phyloP scores from a whole-genome alignment of 805 yeast genomes.

The Starmerella sp. region DNA sequence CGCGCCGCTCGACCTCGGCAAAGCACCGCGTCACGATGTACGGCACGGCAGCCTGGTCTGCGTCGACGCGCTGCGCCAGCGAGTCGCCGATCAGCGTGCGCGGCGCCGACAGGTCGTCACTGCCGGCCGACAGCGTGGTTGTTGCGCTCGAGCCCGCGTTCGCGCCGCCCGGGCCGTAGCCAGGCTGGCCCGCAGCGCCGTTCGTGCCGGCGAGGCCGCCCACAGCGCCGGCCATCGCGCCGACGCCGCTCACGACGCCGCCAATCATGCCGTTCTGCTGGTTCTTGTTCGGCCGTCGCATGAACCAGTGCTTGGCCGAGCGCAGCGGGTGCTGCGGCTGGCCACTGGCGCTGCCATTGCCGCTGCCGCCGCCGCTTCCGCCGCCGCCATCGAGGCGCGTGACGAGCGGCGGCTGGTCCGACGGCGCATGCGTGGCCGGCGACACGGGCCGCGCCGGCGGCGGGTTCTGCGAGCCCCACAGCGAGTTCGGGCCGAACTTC shows the following conservation, averaged over 20 bases:
- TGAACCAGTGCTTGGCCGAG: slow-evolving; percentile 17
- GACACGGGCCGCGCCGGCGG: not conserved
- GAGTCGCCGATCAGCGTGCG: slow-evolving; percentile 32
- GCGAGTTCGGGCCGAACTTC: slow-evolving; percentile 23
- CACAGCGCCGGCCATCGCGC: slow-evolving; percentile 3
- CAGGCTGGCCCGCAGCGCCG: not conserved
- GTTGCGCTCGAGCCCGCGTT: not conserved
- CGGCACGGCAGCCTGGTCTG: slow-evolving; percentile 55
- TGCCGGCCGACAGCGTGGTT: not conserved
- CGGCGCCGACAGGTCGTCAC: not conserved
- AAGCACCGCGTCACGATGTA: slow-evolving; percentile 60
- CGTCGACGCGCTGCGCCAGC: slow-evolving; percentile 49
- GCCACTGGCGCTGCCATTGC: not conserved
- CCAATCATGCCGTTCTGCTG: not conserved
- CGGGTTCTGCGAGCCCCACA: slow-evolving; percentile 18
- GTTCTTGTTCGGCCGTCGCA: slow-evolving; percentile 12
- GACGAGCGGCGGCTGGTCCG: slow-evolving; percentile 10
- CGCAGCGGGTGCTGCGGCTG: slow-evolving; percentile 11
- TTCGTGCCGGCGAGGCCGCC: not conserved
- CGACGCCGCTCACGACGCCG: not conserved
- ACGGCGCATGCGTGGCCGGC: not conserved
- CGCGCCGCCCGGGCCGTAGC: not conserved
- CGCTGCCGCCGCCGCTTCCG: not conserved
- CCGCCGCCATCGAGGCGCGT: slow-evolving; percentile 10
- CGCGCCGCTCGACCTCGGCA: slow-evolving; percentile 64